Evolutionary conservation across 805 yeast species (phyloP).

Genomic region (Sugiyamaella smithiae): DNA sequence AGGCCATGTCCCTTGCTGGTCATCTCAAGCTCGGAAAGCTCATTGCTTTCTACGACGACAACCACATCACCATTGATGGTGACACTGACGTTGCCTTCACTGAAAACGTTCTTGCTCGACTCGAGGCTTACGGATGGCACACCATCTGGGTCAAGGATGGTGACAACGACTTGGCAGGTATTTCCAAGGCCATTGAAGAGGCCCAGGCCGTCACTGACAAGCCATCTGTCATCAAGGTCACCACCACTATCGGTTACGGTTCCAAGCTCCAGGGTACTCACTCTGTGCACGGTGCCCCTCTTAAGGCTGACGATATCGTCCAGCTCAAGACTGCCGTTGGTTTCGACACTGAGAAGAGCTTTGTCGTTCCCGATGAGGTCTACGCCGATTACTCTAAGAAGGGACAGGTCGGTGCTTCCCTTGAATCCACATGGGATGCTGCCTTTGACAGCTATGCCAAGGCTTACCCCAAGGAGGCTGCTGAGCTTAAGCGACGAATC

Average conservation of each 20-base stretch:
- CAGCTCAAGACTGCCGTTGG: conserved; percentile 84
- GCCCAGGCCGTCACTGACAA: conserved; percentile 76
- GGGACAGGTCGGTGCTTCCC: conserved; percentile 59
- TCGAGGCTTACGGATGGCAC: conserved; percentile 95
- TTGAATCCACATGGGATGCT: conserved; percentile 73
- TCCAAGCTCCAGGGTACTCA: conserved; percentile 82
- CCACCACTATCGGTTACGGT: conserved; percentile 94
- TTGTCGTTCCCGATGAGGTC: conserved; percentile 81
- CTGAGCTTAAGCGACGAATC: conserved; percentile 77
- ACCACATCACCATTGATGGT: conserved; percentile 96
- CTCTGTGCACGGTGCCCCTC: conserved; percentile 94
- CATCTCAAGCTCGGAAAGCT: conserved; percentile 90
- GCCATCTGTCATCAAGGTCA: conserved; percentile 86
- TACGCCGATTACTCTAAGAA: conserved; percentile 58
- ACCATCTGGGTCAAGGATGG: conserved; percentile 73
- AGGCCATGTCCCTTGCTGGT: conserved; percentile 93
- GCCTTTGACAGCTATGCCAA: conserved; percentile 57
- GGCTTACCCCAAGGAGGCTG: conserved; percentile 74
- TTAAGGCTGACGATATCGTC: conserved; percentile 86
- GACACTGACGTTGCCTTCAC: conserved; percentile 85
- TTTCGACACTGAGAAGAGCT: conserved; percentile 79
- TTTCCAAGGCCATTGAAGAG: conserved; percentile 69
- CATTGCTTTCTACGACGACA: conserved; percentile 95
- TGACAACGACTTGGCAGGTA: conserved; percentile 69
- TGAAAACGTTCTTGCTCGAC: conserved; percentile 82